phyloP scores from a whole-genome alignment of 2,329 filamentous ascomycete species.

The Drechslera avenae region DNA sequence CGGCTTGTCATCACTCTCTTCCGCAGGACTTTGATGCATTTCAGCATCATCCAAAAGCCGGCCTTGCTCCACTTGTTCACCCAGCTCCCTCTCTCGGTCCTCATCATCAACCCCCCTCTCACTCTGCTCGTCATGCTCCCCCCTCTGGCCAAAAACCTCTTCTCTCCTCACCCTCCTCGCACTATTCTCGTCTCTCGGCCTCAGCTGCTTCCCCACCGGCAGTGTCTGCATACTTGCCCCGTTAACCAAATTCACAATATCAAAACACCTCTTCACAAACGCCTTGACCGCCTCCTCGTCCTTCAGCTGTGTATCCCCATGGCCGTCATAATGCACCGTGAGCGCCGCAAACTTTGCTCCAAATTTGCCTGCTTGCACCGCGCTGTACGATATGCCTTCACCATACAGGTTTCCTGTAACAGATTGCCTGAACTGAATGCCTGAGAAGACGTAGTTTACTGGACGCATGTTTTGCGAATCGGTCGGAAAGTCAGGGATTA shows the following conservation, averaged over 20 bases:
- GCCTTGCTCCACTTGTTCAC: background rate
- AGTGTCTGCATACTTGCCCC: conserved; percentile 23
- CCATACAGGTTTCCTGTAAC: conserved; percentile 21
- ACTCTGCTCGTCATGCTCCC: background rate
- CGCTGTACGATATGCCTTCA: conserved; percentile 22
- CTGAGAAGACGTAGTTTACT: conserved; percentile 38
- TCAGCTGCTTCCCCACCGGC: conserved; percentile 14
- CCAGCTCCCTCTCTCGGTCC: too few species aligned
- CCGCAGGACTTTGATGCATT: background rate
- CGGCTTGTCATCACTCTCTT: background rate
- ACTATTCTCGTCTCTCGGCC: conserved; percentile 21
- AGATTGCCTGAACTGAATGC: conserved; percentile 36
- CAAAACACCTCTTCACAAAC: conserved; percentile 28
- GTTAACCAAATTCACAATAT: conserved; percentile 28
- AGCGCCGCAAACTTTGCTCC: conserved; percentile 30
- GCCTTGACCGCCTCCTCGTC: conserved; percentile 15
- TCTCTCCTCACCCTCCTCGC: conserved; percentile 18
- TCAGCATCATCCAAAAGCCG: background rate
- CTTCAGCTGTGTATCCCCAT: conserved; percentile 5
- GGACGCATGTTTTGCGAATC: conserved; percentile 13
- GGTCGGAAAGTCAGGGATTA: conserved; percentile 22
- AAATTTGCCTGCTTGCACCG: conserved; percentile 38
- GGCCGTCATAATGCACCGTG: conserved; percentile 17
- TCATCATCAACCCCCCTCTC: background rate
- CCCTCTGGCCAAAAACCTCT: background rate